A percentile compares a stretch with the other conserved stretches of the same genome.
These are phyloP conservation scores for Acanthamoeba royreba DNA, from an alignment of 208 protist species.

Conservation along the genomic window DNA sequence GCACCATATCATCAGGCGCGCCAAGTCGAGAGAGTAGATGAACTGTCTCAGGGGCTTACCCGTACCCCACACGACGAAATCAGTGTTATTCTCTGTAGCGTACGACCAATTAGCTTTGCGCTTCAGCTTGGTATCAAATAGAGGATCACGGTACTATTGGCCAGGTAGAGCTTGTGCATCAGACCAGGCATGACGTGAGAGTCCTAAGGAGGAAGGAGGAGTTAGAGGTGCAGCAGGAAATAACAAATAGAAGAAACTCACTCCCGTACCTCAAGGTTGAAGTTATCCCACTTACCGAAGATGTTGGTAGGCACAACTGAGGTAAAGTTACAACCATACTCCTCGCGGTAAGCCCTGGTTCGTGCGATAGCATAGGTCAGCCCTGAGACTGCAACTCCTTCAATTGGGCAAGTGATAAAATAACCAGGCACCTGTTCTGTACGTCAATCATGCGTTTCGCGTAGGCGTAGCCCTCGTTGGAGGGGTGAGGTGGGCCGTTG, in stretches of 20 bases:
- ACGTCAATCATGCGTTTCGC: slow-evolving; percentile 94
- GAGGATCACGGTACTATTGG: slow-evolving; percentile 78
- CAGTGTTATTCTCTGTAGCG: slow-evolving; percentile 72
- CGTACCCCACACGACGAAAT: slow-evolving; percentile 85
- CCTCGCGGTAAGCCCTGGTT: slow-evolving; percentile 76
- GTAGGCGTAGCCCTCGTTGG: slow-evolving; percentile 91
- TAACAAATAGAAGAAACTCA: not conserved
- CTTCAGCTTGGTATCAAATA: too few relatives aligned
- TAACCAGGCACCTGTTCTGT: slow-evolving; percentile 73
- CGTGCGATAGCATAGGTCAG: too few relatives aligned
- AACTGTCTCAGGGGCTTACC: slow-evolving; percentile 93
- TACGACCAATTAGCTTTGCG: too few relatives aligned
- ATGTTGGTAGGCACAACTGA: slow-evolving; percentile 94
- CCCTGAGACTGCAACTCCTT: not conserved
- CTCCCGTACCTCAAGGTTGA: not conserved
- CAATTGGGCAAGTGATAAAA: too few relatives aligned
- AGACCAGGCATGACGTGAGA: slow-evolving; percentile 90
- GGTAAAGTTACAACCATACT: slow-evolving; percentile 86
- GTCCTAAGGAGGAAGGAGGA: slow-evolving; percentile 58
- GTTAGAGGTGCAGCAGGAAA: not conserved
- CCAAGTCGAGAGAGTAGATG: slow-evolving; percentile 88
- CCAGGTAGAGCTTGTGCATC: slow-evolving; percentile 90
- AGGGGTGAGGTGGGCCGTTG: slow-evolving; percentile 85
- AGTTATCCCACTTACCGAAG: slow-evolving; percentile 92
- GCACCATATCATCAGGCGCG: slow-evolving; percentile 82